Evolutionary conservation across 164 flowering plant genomes (phyloP), one percentile per base, ranked within the genome.

Genomic region (Malania oleifera): DNA sequence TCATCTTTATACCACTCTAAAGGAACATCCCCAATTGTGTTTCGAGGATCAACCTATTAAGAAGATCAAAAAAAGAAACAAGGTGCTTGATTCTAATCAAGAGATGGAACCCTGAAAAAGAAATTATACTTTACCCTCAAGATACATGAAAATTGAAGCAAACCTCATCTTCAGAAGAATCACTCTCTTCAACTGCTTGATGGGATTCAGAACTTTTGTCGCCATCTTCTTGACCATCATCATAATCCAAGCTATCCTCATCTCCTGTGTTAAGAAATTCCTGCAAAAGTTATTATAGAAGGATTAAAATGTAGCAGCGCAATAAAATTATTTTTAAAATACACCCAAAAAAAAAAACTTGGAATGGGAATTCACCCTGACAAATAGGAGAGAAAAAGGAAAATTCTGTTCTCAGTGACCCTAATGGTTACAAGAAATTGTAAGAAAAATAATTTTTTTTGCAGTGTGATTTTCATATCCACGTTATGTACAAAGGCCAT

Each of bases 21-120:
- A 2, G 97, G 96, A 62, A 88, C 95, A 75, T 86, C 82, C 19
- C 99, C 99, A 66, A 95, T 52, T 3, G 97, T 95, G 65, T 95
- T 95, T 39, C 93, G 75, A 56, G 88, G 79, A 59, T 80, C 77
- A 66, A 86, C 93, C 99, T 93, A 45, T 28, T 11, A 45, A 35
- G 46, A 39, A 52, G 53, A 43, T 35, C 0, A 17, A 27, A 24
- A 25, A n/a, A 1, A 15, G 7, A 49, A 5, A 17, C 4, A 22
- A 20, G 5, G 5, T 7, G 5, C 0, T 48, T 20, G 18, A 48
- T 12, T 7, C 24, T 4, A 7, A 47, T 10, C 0, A 20, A 1
- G 12, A 34, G 7, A 28, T 41, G 26, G 22, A 24, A 52, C 14
- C 29, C 28, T 25, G 0, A 14, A 31, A 26, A 34, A 34, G 45